Evolutionary conservation across 2,329 filamentous ascomycete species (phyloP).

Genomic region (Penicillium sp.): DNA sequence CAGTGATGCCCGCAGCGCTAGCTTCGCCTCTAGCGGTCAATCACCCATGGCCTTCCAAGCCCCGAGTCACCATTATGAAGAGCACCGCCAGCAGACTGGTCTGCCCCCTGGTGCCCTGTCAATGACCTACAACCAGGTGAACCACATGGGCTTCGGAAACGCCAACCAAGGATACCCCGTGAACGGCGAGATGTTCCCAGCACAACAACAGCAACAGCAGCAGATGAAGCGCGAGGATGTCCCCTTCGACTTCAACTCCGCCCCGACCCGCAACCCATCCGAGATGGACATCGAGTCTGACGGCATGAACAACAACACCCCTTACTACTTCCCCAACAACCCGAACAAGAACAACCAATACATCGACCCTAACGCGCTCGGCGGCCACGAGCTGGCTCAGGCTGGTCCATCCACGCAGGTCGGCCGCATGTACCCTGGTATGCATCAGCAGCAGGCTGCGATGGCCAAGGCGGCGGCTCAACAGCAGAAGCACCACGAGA

Average conservation of each 20-base stretch:
- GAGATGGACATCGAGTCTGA: constrained; percentile 72
- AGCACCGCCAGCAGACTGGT: constrained; percentile 94
- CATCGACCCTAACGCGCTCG: constrained; percentile 75
- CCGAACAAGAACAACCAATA: constrained; percentile 56
- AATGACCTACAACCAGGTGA: constrained; percentile 73
- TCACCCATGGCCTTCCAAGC: constrained; percentile 68
- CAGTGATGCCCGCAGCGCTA: constrained; percentile 37
- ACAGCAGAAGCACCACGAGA: constrained; percentile 65
- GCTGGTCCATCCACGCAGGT: constrained; percentile 58
- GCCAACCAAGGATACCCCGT: constrained; percentile 50
- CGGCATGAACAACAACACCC: constrained; percentile 61
- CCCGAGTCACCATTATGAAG: constrained; percentile 92
- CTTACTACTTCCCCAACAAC: constrained; percentile 66
- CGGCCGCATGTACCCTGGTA: constrained; percentile 85
- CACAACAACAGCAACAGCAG: too few species aligned
- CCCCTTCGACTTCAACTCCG: constrained; percentile 71
- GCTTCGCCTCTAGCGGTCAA: constrained; percentile 42
- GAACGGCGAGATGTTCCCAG: constrained; percentile 64
- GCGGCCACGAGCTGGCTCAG: constrained; percentile 62
- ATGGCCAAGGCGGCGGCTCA: constrained; percentile 73
- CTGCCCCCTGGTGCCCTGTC: constrained; percentile 83
- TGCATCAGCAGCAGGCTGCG: constrained; percentile 87
- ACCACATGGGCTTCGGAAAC: constrained; percentile 42
- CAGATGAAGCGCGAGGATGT: constrained; percentile 42
- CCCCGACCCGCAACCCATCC: constrained; percentile 60